phyloP scores from a whole-genome alignment of 495 filamentous ascomycete species.

The Xylaria flabelliformis region DNA sequence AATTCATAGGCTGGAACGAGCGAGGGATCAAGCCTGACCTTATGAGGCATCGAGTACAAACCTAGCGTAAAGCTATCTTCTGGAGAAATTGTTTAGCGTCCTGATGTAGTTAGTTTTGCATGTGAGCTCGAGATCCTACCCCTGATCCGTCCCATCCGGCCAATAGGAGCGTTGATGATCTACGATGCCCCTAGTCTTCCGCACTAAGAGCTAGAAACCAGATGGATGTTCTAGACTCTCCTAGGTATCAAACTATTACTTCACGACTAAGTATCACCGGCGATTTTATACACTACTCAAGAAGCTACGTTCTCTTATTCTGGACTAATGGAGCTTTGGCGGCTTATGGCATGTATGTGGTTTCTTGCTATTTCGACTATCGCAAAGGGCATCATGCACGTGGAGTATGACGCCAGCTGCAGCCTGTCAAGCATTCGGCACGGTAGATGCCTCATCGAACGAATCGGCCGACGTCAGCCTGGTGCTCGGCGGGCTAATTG shows the following conservation, averaged over 20 bases:
- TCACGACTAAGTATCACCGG: too few species aligned
- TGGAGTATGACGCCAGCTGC: neutral
- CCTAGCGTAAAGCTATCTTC: neutral
- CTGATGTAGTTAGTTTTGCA: neutral
- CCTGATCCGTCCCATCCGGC: conserved; percentile 1
- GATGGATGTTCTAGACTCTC: too few species aligned
- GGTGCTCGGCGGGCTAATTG: neutral
- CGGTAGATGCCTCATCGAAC: neutral
- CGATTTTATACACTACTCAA: too few species aligned
- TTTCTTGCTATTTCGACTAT: too few species aligned
- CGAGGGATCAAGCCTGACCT: conserved; percentile 11
- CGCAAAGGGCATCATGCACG: neutral
- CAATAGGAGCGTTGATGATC: conserved; percentile 1
- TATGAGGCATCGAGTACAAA: neutral
- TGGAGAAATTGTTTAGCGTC: neutral
- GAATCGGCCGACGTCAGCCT: neutral
- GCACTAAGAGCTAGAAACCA: neutral
- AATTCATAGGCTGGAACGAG: neutral
- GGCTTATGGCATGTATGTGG: too few species aligned
- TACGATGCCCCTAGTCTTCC: neutral
- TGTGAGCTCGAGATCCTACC: neutral
- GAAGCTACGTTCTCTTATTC: too few species aligned
- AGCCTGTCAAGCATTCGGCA: neutral
- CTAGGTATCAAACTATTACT: too few species aligned
- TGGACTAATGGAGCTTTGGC: too few species aligned